A percentile compares a stretch with the other conserved stretches of the same genome.
phyloP scores from a whole-genome alignment of 805 yeast genomes.

The Metschnikowia lachancei region DNA sequence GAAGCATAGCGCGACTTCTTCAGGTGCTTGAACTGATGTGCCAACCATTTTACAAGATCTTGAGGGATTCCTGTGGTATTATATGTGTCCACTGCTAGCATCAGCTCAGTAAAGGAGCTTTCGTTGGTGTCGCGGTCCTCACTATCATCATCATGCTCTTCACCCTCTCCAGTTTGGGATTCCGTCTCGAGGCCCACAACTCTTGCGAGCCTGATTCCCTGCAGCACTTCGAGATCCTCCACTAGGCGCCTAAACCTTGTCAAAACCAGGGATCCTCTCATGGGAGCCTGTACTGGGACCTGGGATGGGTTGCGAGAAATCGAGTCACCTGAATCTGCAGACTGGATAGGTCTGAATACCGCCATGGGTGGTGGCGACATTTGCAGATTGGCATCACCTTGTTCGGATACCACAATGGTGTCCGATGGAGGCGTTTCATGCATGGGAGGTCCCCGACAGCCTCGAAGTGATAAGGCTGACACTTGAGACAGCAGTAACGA shows the following conservation, averaged over 20 bases:
- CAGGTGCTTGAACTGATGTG: constrained; percentile 7
- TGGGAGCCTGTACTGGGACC: neutral
- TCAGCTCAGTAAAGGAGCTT: constrained; percentile 8
- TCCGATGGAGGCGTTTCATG: constrained; percentile 1
- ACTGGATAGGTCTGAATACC: neutral
- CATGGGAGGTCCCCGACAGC: neutral
- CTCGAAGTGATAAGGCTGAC: constrained; percentile 2
- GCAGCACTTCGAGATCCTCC: constrained; percentile 9
- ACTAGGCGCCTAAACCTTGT: constrained; percentile 1
- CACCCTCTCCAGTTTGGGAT: neutral
- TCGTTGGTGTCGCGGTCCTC: neutral
- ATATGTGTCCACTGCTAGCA: constrained; percentile 3
- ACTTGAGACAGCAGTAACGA: constrained; percentile 5
- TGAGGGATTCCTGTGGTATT: neutral
- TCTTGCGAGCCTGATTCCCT: neutral
- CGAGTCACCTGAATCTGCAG: constrained; percentile 1
- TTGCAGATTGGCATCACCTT: no score
- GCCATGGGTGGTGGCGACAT: neutral
- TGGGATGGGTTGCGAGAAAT: neutral
- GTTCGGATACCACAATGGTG: neutral
- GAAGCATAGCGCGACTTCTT: constrained; percentile 1
- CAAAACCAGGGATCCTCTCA: neutral
- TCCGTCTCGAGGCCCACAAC: neutral
- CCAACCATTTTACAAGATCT: constrained; percentile 5
- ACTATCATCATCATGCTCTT: no score